Conservation (phyloP, 495 filamentous ascomycete genomes). For the Lophiostoma macrostomum region DNA sequence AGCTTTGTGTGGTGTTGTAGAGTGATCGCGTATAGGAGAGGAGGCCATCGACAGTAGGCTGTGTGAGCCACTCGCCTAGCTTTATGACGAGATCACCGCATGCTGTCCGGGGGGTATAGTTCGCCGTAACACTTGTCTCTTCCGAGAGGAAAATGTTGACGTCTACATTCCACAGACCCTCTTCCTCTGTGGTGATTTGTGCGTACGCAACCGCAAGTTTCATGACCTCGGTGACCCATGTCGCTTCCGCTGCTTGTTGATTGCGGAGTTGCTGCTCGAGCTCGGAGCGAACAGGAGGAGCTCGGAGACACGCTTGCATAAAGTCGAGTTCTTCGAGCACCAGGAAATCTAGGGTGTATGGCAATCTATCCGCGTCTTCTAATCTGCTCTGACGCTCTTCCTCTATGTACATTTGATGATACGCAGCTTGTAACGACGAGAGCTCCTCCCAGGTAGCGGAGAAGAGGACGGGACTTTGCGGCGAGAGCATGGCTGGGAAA, state of each 20-base stretch:
- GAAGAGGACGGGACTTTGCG: slow-evolving; percentile 77
- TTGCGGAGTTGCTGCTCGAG: slow-evolving; percentile 66
- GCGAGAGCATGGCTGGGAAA: slow-evolving; percentile 75
- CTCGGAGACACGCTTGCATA: slow-evolving; percentile 79
- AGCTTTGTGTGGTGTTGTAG: slow-evolving; percentile 50
- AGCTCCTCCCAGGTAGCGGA: slow-evolving; percentile 84
- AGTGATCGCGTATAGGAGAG: slow-evolving; percentile 67
- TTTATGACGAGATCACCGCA: slow-evolving; percentile 89
- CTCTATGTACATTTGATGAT: slow-evolving; percentile 78
- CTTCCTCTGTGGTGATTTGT: slow-evolving; percentile 90
- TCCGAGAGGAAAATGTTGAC: slow-evolving; percentile 92
- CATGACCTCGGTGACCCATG: slow-evolving; percentile 80
- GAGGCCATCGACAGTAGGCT: slow-evolving; percentile 67
- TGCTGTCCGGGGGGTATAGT: slow-evolving; percentile 90
- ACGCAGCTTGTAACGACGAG: slow-evolving; percentile 62
- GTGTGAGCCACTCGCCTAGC: slow-evolving; percentile 82
- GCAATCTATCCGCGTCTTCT: slow-evolving; percentile 87
- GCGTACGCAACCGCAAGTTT: slow-evolving; percentile 77
- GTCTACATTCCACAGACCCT: slow-evolving; percentile 93
- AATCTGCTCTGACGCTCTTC: slow-evolving; percentile 80
- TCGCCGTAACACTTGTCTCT: slow-evolving; percentile 91
- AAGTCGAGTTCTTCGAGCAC: slow-evolving; percentile 92
- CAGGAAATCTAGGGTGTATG: slow-evolving; percentile 91
- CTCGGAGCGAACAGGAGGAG: slow-evolving; percentile 79
- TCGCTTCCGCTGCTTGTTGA: slow-evolving; percentile 53